Conservation (phyloP, 1,284 basidiomycete species). For the Agroathelia rolfsii region DNA sequence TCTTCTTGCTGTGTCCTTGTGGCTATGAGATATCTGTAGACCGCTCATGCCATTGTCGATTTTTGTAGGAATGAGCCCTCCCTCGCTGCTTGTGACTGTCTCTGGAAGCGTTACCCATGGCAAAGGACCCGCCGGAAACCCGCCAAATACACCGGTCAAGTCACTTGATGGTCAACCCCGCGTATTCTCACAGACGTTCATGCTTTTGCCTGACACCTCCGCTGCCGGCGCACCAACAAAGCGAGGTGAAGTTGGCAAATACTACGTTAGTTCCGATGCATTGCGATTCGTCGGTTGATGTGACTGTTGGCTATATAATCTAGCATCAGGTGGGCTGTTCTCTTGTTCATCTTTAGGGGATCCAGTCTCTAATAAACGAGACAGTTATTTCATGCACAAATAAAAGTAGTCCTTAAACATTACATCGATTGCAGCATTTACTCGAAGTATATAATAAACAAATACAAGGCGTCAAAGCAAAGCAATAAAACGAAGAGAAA, state of each 20-base stretch:
- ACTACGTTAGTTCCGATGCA: constrained; percentile 67
- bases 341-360: background rate
- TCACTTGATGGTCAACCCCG: constrained; percentile 67
- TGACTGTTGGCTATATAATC: background rate
- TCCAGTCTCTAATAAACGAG: no score
- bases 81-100: constrained; percentile 68
- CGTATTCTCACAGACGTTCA: constrained; percentile 79
- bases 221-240: constrained; percentile 52
- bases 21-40: background rate
- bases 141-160: constrained; percentile 36
- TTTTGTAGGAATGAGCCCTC: constrained; percentile 54
- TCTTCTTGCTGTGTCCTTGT: background rate
- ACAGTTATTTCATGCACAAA: no score
- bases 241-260: constrained; percentile 65
- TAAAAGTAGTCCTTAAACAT: no score
- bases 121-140: constrained; percentile 43
- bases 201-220: constrained; percentile 66
- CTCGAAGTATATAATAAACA: constrained; percentile 12
- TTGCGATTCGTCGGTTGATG: constrained; percentile 66
- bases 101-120: constrained; percentile 74
- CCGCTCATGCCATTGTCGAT: constrained; percentile 3
- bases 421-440: no score
- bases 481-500: constrained; percentile 1
- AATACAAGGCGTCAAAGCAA: constrained; percentile 1
- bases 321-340: background rate